Evolutionary conservation across 768 basidiomycete genomes (phyloP), one percentile per base, ranked within the genome.

Genomic region (Phlebiopsis gigantea): DNA sequence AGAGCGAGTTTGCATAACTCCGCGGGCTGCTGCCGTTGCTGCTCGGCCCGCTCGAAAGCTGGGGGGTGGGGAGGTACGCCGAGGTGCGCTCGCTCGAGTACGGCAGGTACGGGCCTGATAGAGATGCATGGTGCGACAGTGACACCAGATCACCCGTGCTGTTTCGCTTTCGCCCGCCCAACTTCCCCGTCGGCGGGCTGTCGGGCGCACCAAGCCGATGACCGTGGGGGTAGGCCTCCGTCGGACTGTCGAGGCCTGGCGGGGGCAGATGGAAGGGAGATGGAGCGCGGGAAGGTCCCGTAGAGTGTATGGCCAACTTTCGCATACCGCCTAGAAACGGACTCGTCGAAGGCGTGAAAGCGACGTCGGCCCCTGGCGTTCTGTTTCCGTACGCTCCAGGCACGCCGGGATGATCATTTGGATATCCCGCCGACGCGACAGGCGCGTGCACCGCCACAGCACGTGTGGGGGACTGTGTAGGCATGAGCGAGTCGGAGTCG

Each of bases 281-380:
- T 0, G 89, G 85, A 0, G 85, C 88, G 46, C 88, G 80, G 10
- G 84, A 87, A 0, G 84, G 81, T 51, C 80, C 79, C 2, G 85
- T 73, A 1, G 84, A 86, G 64, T 89, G 87, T 44, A 91, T 80
- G 63, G 89, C 85, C 57, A 92, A 78, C 5, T 85, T 85, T 53
- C 86, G 79, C 61, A 92, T 71, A 1, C 88, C 87, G 0, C 85
- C 89, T 21, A 92, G 79, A 77, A 92, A 90, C 0, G 89, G 89
- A 57, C 85, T 88, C 1, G 88, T 85, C 19, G 84, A 85, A 1
- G 89, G 89, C 0, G 89, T 90, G 63, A 79, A 75, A 4, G 69
- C 58, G 63, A 75, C 70, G 48, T 75, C 76, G 24, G 59, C 50
- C n/a, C 58, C 57, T 19, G 59, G 58, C 57, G 50, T 58, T 56